These are phyloP conservation scores for Mortierella hygrophila DNA, from an alignment of 192 early-diverging fungal genomes.

Conservation along the genomic window DNA sequence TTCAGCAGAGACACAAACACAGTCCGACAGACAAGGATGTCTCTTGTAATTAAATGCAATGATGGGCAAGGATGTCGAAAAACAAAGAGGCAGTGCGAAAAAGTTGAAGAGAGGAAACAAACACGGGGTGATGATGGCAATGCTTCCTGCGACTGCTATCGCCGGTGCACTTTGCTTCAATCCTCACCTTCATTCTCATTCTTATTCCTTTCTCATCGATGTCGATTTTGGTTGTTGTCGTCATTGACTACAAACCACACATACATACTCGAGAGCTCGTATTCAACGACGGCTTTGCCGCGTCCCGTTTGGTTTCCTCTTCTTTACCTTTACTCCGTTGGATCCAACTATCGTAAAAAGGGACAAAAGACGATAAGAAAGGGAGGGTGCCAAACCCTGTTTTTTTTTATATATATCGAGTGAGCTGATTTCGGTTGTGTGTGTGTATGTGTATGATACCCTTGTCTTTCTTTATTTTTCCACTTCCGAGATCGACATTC, in stretches of 20 bases:
- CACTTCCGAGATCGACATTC: slow-evolving; percentile 4
- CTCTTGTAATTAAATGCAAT: background rate
- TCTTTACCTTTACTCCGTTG: background rate
- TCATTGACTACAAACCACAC: too few species aligned
- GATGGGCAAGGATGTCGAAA: background rate
- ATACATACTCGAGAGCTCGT: too few species aligned
- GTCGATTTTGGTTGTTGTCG: too few species aligned
- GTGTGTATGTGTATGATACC: background rate
- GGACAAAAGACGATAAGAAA: background rate
- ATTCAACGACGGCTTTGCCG: too few species aligned
- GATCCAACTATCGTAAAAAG: background rate
- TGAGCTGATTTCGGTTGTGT: background rate
- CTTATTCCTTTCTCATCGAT: too few species aligned
- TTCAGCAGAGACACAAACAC: background rate
- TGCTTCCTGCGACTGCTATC: background rate
- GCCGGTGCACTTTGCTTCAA: too few species aligned
- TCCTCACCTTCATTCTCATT: too few species aligned
- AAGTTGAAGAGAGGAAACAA: background rate
- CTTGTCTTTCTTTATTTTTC: background rate
- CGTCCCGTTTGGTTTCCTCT: too few species aligned
- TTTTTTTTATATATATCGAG: background rate
- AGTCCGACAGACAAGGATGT: background rate
- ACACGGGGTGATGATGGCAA: background rate
- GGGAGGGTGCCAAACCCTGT: background rate
- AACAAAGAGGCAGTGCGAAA: slow-evolving; percentile 1